These are phyloP conservation scores for Caloboletus inedulis DNA, from an alignment of 1,284 basidiomycete species.

Conservation along the genomic window DNA sequence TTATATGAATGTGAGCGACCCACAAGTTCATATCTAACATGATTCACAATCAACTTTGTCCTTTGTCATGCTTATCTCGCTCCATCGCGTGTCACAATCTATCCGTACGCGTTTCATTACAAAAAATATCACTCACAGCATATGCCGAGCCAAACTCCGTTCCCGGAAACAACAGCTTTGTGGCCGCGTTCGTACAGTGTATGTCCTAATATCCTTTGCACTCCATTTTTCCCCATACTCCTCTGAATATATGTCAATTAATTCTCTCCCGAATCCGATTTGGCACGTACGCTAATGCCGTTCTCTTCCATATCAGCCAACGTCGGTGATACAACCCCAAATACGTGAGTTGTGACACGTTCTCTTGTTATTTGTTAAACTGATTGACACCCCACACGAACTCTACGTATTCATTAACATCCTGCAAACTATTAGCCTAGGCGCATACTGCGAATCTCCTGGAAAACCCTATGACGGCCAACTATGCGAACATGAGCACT, in stretches of 20 bases:
- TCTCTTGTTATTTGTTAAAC: neutral
- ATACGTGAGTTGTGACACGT: constrained; percentile 52
- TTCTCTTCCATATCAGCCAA: constrained; percentile 46
- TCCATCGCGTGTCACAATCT: neutral
- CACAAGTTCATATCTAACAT: neutral
- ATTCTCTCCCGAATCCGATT: neutral
- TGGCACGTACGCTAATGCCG: neutral
- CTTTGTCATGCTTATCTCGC: neutral
- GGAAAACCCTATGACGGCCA: constrained; percentile 65
- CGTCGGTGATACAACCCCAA: constrained; percentile 75
- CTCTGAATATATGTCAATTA: neutral
- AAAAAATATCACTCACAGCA: constrained; percentile 36
- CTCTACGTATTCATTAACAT: no score
- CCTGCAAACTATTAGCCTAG: constrained; percentile 41
- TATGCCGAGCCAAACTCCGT: constrained; percentile 57
- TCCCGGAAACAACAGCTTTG: constrained; percentile 68
- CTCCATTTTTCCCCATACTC: neutral
- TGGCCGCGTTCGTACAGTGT: constrained; percentile 78
- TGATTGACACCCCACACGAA: neutral
- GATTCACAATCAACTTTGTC: neutral
- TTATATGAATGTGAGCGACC: constrained; percentile 60
- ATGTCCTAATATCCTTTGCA: constrained; percentile 19
- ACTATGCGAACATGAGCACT: constrained; percentile 61
- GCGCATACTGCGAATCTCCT: constrained; percentile 75
- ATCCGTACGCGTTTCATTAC: neutral